These are phyloP conservation scores for Protomyces pachydermus DNA, from an alignment of 1,139 yeast species.

Conservation along the genomic window DNA sequence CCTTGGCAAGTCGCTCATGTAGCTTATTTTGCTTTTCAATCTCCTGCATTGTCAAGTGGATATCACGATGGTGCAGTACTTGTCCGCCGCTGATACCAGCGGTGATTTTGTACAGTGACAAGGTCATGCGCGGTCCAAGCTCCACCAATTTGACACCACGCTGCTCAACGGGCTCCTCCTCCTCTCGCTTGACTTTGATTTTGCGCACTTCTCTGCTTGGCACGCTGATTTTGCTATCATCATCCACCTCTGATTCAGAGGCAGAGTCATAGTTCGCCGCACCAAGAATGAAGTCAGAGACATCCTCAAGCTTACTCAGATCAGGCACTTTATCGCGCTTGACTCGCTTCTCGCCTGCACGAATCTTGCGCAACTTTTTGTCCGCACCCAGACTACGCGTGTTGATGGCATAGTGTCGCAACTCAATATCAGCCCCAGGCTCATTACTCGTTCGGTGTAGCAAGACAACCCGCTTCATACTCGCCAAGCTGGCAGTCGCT, in stretches of 20 bases:
- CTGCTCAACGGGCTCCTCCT: conserved; percentile 48
- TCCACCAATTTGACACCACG: conserved; percentile 90
- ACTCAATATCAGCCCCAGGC: conserved; percentile 65
- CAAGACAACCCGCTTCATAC: conserved; percentile 80
- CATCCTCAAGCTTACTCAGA: conserved; percentile 61
- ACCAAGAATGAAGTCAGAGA: conserved; percentile 77
- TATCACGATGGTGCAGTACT: conserved; percentile 67
- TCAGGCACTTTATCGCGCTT: conserved; percentile 67
- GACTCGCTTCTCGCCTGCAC: conserved; percentile 40
- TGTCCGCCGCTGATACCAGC: conserved; percentile 87
- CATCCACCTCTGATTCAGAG: conserved; percentile 90
- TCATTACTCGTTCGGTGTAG: conserved; percentile 57
- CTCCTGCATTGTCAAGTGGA: conserved; percentile 25
- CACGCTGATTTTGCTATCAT: conserved; percentile 75
- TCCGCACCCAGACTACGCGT: conserved; percentile 83
- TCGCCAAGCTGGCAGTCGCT: conserved; percentile 67
- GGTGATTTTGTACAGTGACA: conserved; percentile 77
- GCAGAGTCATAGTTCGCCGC: conserved; percentile 76
- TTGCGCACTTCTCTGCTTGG: conserved; percentile 41
- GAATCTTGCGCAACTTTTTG: conserved; percentile 69
- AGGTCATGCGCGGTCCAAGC: conserved; percentile 82
- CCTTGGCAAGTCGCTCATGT: conserved; percentile 27
- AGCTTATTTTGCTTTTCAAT: conserved; percentile 28
- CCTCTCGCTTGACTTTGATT: conserved; percentile 7
- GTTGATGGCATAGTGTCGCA: conserved; percentile 86